A percentile compares a stretch with the other conserved stretches of the same genome.
These are phyloP conservation scores for Piromyces finnis DNA, from an alignment of 192 early-diverging fungal species.

Conservation along the genomic window DNA sequence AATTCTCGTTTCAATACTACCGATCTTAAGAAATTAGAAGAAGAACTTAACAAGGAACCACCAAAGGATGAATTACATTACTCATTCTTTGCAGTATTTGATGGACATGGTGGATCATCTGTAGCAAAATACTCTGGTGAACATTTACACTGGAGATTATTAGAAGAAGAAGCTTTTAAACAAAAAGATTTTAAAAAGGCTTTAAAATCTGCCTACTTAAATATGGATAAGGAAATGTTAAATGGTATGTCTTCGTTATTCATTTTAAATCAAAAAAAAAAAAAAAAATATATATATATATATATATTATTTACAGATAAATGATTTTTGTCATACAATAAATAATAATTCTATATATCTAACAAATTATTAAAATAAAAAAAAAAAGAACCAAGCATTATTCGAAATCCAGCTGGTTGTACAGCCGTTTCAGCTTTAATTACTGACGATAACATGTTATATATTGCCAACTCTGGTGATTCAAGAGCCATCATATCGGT, in stretches of 20 bases:
- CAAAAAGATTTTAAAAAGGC: conserved; percentile 52
- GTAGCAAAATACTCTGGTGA: conserved; percentile 74
- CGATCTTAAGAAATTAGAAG: conserved; percentile 18
- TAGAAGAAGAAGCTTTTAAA: conserved; percentile 38
- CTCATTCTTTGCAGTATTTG: conserved; percentile 92
- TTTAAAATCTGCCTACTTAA: conserved; percentile 67
- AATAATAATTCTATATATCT: no score
- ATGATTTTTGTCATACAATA: not conserved
- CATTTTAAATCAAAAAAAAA: not conserved
- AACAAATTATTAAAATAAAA: no score
- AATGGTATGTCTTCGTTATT: conserved; percentile 24
- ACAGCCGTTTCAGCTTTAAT: conserved; percentile 72
- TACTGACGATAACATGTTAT: conserved; percentile 60
- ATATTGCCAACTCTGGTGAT: conserved; percentile 90
- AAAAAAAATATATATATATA: not conserved
- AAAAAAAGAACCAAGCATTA: conserved; percentile 48
- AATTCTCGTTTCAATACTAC: conserved; percentile 7
- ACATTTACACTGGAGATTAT: conserved; percentile 54
- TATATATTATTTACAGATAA: not conserved
- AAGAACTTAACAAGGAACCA: conserved; percentile 3
- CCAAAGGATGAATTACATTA: conserved; percentile 5
- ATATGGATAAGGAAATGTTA: conserved; percentile 57
- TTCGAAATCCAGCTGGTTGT: conserved; percentile 80
- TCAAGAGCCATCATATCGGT: conserved; percentile 74
- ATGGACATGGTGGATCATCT: conserved; percentile 77